phyloP scores from a whole-genome alignment of 306 rosid genomes.

The Citrullus colocynthis region DNA sequence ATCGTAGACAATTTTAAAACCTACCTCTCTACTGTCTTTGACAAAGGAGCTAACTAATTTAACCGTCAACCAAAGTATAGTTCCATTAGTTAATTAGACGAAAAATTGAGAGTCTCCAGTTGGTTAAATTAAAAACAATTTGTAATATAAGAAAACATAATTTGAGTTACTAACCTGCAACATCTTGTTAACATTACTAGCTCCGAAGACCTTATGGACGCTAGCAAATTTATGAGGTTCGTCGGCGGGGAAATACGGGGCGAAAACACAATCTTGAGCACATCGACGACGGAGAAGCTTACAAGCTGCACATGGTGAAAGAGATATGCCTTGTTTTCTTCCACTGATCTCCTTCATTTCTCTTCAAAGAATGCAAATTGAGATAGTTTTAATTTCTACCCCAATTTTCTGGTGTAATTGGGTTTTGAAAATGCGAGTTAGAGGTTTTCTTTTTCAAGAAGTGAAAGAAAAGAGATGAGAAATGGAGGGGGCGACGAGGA shows the following conservation, averaged over 20 bases:
- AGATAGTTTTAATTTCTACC: not conserved
- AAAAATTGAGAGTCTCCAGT: too few relatives aligned
- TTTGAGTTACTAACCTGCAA: conserved; percentile 47
- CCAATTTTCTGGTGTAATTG: not conserved
- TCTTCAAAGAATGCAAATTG: not conserved
- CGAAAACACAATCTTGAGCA: conserved; percentile 72
- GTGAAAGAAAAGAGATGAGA: not conserved
- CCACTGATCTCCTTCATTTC: conserved; percentile 57
- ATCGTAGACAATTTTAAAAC: not conserved
- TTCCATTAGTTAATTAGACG: too few relatives aligned
- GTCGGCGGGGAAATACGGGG: conserved; percentile 95
- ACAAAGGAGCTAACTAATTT: not conserved
- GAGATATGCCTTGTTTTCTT: conserved; percentile 53
- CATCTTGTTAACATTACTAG: conserved; percentile 98
- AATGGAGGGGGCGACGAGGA: not conserved
- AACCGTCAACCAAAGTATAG: not conserved
- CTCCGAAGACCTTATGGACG: conserved; percentile 93
- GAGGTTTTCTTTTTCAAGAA: not conserved
- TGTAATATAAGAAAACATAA: not conserved
- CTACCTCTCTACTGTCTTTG: not conserved
- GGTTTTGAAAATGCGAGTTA: not conserved
- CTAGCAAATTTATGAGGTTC: conserved; percentile 88
- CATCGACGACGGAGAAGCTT: conserved; percentile 89
- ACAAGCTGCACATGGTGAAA: conserved; percentile 96
- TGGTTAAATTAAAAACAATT: not conserved